Evolutionary conservation across 805 yeast genomes (phyloP), one percentile per base, ranked within the genome.

Genomic region (Zygotorulaspora danielsina): DNA sequence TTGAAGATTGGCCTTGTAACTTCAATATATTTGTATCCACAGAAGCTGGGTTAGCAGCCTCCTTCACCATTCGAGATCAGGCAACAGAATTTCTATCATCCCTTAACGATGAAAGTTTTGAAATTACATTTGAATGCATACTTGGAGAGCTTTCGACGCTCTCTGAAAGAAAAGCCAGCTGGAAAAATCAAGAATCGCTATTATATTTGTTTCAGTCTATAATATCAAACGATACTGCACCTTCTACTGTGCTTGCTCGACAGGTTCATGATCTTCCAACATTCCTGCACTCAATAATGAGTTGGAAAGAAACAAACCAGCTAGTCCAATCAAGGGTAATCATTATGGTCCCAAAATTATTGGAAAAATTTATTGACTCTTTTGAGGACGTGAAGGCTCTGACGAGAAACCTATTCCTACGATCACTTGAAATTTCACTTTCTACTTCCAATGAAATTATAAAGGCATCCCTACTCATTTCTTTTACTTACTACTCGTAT

Each of bases 21-120:
- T 73, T 78, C 53, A 86, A 88, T 53, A 62, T 59, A 3, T 87
- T 77, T 57, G 84, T 86, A 5, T 75, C 88, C 2, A 81, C 77
- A 24, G 88, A 84, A 41, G 70, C 85, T 2, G 96, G 87, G 1
- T 69, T 88, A 21, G 64, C 80, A 0, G 64, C 79, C 0, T 75
- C 73, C 4, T 61, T 63, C 7, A 60, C 72, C 2, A 73, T 80
- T 1, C 72, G 97, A 38, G 82, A 79, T 34, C 72, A 83, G 0
- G 65, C 80, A 1, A 67, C 69, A 19, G 86, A 81, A 19, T 72
- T 76, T 22, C 47, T 84, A 4, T 61, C 73, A 0, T 79, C 76
- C 15, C 49, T 79, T 24, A 66, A 71, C 25, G 64, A 61, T 31
- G 34, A 40, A 19, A 36, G 29, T n/a, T 38, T 42, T 40, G 18